phyloP scores from a whole-genome alignment of 2,329 filamentous ascomycete genomes.

The Aspergillus luchuensis region DNA sequence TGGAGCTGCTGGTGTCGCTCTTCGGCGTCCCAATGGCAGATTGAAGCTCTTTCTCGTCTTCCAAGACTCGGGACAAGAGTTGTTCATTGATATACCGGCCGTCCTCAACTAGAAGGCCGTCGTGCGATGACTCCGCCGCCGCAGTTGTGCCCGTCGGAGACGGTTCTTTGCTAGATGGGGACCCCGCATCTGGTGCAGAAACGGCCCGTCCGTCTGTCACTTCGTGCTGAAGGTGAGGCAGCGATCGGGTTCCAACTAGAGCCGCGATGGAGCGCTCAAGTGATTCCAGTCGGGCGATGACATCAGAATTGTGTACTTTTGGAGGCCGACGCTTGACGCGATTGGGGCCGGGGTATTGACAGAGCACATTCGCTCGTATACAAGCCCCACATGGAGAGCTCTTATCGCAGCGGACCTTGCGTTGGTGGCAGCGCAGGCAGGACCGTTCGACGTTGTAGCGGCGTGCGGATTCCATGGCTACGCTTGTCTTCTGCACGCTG shows the following conservation, averaged over 20 bases:
- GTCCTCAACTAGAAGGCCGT: conserved; percentile 27
- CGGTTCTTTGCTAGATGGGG: neutral
- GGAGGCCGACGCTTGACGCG: conserved; percentile 24
- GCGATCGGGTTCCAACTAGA: conserved; percentile 3
- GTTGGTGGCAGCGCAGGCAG: conserved; percentile 33
- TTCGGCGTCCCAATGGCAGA: conserved; percentile 22
- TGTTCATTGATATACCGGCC: conserved; percentile 35
- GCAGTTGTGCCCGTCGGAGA: neutral
- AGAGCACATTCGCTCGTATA: conserved; percentile 20
- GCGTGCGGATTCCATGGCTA: conserved; percentile 9
- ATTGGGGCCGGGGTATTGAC: conserved; percentile 28
- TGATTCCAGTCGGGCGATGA: conserved; percentile 25
- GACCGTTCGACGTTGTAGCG: conserved; percentile 33
- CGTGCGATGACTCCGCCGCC: conserved; percentile 1
- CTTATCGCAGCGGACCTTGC: conserved; percentile 34
- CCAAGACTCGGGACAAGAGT: conserved; percentile 29
- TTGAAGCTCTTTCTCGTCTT: conserved; percentile 32
- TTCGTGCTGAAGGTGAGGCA: neutral
- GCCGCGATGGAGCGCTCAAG: conserved; percentile 26
- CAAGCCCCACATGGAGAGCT: conserved; percentile 27
- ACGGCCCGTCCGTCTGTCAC: neutral
- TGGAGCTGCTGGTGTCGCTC: conserved; percentile 1
- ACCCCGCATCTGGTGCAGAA: neutral
- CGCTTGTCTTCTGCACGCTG: neutral
- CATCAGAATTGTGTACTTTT: conserved; percentile 21